These are phyloP conservation scores for Penstemon barbatus DNA, from an alignment of 257 asterid genomes.

Conservation along the genomic window DNA sequence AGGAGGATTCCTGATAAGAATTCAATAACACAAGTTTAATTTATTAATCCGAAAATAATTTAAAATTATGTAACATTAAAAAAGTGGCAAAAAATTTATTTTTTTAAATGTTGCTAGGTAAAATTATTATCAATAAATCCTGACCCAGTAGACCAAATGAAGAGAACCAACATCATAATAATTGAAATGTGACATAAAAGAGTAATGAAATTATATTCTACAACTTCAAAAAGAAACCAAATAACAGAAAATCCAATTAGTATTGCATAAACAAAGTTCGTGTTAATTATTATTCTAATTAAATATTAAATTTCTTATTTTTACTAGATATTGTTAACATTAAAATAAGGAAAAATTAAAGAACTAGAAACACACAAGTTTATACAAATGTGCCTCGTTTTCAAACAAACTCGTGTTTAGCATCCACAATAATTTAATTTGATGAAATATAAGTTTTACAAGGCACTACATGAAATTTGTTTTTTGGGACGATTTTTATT, in stretches of 20 bases:
- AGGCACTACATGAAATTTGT: no score
- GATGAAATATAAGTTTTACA: no score
- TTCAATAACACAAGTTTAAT: neutral
- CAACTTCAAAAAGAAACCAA: conserved; percentile 79
- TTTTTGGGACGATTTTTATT: no score
- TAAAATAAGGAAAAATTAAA: no score
- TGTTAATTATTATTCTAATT: neutral
- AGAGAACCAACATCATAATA: conserved; percentile 46
- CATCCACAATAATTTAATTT: no score
- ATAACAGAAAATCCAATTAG: conserved; percentile 52
- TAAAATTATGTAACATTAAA: neutral
- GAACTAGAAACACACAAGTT: no score
- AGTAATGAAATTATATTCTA: conserved; percentile 65
- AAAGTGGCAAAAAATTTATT: neutral
- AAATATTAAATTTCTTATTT: neutral
- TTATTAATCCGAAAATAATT: neutral
- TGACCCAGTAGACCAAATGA: conserved; percentile 71
- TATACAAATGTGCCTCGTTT: no score
- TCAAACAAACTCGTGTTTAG: no score
- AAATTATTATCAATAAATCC: conserved; percentile 33
- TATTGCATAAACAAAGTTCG: conserved; percentile 36
- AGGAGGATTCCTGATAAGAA: conserved; percentile 60
- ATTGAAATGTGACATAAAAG: conserved; percentile 60
- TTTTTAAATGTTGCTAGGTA: neutral
- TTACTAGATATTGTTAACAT: no score